These are phyloP conservation scores for Sedum album DNA, from an alignment of 164 flowering plant genomes.

Conservation along the genomic window DNA sequence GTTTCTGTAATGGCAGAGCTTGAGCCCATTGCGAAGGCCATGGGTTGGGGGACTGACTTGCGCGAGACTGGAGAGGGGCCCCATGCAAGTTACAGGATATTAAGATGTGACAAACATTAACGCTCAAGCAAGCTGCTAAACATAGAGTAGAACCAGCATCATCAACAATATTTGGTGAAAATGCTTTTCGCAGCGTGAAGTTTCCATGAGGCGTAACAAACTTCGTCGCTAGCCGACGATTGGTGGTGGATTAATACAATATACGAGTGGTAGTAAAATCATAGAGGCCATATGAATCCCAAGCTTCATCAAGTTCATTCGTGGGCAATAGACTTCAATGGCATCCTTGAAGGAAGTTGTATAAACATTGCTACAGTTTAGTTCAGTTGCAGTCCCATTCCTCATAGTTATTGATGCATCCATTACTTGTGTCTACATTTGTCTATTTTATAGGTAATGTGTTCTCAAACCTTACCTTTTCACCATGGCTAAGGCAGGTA, in stretches of 20 bases:
- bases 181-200: neutral
- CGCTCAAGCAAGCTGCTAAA: neutral
- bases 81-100: slow-evolving; percentile 49
- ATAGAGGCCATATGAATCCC: too few species aligned
- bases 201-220: neutral
- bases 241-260: too few species aligned
- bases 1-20: slow-evolving; percentile 37
- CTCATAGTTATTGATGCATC: neutral
- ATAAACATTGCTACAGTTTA: too few species aligned
- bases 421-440: neutral
- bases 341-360: too few species aligned
- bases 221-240: neutral
- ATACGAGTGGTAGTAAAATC: too few species aligned
- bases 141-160: neutral
- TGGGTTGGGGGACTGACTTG: slow-evolving; percentile 50
- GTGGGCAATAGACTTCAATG: too few species aligned
- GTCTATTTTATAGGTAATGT: neutral
- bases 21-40: slow-evolving; percentile 37
- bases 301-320: too few species aligned
- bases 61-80: slow-evolving; percentile 64
- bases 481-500: too few species aligned
- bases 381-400: too few species aligned
- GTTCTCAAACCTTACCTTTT: neutral
- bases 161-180: neutral
- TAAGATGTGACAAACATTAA: slow-evolving; percentile 42